phyloP scores from a whole-genome alignment of 305 asterid genomes.

The Ilex paraguariensis region DNA sequence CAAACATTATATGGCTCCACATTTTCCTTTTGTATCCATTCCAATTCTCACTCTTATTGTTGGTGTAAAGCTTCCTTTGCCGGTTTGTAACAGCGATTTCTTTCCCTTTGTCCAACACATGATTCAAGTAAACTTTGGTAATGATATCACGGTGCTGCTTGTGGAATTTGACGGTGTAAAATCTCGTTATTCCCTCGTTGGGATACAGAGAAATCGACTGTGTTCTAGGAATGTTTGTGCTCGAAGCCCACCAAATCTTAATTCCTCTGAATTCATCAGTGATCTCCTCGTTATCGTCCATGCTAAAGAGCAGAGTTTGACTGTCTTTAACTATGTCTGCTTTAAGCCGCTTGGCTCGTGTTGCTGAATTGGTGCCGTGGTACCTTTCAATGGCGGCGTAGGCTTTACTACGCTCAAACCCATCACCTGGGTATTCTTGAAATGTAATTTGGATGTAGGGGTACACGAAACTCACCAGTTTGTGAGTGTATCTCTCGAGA shows the following conservation, averaged over 20 bases:
- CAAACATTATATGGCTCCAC: conserved; percentile 43
- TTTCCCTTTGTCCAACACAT: conserved; percentile 40
- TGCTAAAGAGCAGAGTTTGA: conserved; percentile 35
- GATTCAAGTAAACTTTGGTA: conserved; percentile 20
- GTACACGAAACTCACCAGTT: conserved; percentile 19
- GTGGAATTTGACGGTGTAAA: conserved; percentile 39
- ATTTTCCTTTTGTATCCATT: conserved; percentile 11
- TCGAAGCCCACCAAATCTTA: conserved; percentile 40
- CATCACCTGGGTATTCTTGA: conserved; percentile 34
- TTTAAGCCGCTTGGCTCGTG: conserved; percentile 40
- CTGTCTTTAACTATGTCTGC: conserved; percentile 34
- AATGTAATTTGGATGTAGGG: conserved; percentile 49
- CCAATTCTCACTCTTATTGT: conserved; percentile 4
- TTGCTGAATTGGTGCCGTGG: conserved; percentile 34
- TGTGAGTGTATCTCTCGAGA: conserved; percentile 27
- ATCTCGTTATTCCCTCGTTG: conserved; percentile 23
- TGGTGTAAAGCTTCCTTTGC: conserved; percentile 37
- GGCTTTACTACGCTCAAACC: conserved; percentile 40
- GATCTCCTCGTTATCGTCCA: conserved; percentile 51
- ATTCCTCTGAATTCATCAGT: conserved; percentile 28
- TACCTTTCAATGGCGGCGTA: conserved; percentile 42
- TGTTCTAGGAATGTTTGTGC: background rate
- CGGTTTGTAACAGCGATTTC: conserved; percentile 32
- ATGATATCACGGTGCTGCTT: conserved; percentile 10
- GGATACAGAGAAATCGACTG: conserved; percentile 26